Evolutionary conservation across 2,329 filamentous ascomycete genomes (phyloP), one percentile per base, ranked within the genome.

Genomic region (Colletotrichum kahawae): DNA sequence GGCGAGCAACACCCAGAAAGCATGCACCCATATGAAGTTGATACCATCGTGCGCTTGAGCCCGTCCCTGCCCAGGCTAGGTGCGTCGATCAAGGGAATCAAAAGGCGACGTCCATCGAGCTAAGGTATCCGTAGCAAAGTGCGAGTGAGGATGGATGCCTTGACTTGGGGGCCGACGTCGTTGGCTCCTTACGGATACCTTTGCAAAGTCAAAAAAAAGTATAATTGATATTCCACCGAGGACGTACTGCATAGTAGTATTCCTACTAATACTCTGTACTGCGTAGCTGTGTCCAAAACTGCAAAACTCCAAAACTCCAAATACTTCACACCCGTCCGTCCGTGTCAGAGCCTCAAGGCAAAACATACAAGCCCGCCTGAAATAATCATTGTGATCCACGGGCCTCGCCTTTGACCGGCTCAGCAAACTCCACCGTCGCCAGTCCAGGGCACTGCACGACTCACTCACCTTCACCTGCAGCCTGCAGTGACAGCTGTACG

Each of bases 311-410:
- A 16, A 48, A 27, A 34, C 21, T 13, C 34, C 16, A 16, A 36
- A 34, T 34, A 51, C 34, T 70, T 38, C 48, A 21, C 67, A 62
- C 21, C 56, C 31, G 36, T 67, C 24, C 12, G 48, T 57, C 24
- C 12, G 48, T 57, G 65, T 73, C 71, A 34, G 59, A 70, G 71
- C 71, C 71, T 70, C 71, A 65, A 74, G 48, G 33, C 67, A 74
- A 74, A 74, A 65, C 59, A 65, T 16, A 10, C 21, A 34, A 56
- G 12, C 34, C 38, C 63, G 16, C n/a, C 34, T 29, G 59, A 67
- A 73, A 60, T 33, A 69, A 69, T 62, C 57, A 70, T 66, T 65
- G 31, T 31, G 66, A 74, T 65, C 67, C 71, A 70, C 67, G 48
- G 56, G 31, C 34, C 36, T 59, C 31, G 65, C 56, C 54, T 67